Conservation (phyloP, 192 early-diverging fungal genomes). For the Haplosporangium gracile region DNA sequence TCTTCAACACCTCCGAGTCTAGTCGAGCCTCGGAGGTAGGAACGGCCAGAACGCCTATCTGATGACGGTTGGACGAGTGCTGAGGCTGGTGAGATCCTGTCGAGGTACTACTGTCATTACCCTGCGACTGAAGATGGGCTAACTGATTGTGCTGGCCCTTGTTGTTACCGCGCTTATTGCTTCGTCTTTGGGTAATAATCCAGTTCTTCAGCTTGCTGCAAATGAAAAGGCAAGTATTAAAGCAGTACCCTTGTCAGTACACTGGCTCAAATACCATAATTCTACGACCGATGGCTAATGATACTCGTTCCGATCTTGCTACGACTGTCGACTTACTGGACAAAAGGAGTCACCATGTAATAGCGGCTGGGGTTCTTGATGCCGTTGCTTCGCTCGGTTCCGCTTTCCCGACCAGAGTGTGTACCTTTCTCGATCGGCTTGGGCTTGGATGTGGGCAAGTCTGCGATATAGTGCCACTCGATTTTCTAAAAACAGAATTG, state of each 20-base stretch:
- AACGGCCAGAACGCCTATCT: slow-evolving; percentile 4
- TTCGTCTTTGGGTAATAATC: slow-evolving; percentile 34
- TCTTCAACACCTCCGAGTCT: slow-evolving; percentile 49
- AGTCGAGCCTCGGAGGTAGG: slow-evolving; percentile 26
- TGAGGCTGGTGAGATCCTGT: slow-evolving; percentile 8
- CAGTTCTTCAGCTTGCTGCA: slow-evolving; percentile 51
- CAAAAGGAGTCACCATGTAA: slow-evolving; percentile 82
- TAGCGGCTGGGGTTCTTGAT: slow-evolving; percentile 68
- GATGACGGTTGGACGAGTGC: slow-evolving; percentile 1
- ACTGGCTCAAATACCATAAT: background rate
- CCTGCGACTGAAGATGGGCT: slow-evolving; percentile 18
- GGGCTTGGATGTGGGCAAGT: slow-evolving; percentile 71
- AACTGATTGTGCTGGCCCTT: slow-evolving; percentile 10
- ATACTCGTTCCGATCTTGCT: background rate
- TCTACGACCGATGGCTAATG: background rate
- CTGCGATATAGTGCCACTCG: slow-evolving; percentile 75
- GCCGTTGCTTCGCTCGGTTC: slow-evolving; percentile 37
- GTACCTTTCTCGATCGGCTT: slow-evolving; percentile 38
- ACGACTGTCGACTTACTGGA: slow-evolving; percentile 56
- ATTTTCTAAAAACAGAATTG: slow-evolving; percentile 61
- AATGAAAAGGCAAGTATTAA: background rate
- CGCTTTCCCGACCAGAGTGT: slow-evolving; percentile 50
- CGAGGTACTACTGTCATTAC: slow-evolving; percentile 16
- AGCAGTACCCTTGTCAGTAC: background rate
- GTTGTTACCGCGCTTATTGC: slow-evolving; percentile 29